phyloP scores from a whole-genome alignment of 306 rosid species.

The Prinsepia uniflora region DNA sequence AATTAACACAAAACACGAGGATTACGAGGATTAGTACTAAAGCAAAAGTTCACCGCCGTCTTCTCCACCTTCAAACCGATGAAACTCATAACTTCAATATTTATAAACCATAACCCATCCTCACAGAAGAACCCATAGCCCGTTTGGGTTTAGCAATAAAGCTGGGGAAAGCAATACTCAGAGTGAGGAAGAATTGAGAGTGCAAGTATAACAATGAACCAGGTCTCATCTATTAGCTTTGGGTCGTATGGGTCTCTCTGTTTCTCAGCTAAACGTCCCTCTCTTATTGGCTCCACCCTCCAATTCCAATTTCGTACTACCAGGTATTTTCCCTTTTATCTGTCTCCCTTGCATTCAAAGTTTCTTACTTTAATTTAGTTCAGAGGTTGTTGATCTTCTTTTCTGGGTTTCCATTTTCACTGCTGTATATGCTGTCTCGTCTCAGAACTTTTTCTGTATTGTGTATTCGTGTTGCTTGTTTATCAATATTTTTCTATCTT shows the following conservation, averaged over 20 bases:
- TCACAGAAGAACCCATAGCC: too few relatives aligned
- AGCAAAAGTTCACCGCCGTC: too few relatives aligned
- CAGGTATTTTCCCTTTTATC: conserved; percentile 22
- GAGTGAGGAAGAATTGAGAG: too few relatives aligned
- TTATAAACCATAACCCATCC: too few relatives aligned
- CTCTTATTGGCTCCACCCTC: conserved; percentile 26
- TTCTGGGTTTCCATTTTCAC: background rate
- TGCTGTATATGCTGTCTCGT: background rate
- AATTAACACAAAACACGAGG: too few relatives aligned
- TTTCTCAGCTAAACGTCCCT: conserved; percentile 9
- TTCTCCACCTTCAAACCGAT: too few relatives aligned
- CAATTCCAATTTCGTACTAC: background rate
- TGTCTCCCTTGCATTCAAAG: background rate
- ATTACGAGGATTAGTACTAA: too few relatives aligned
- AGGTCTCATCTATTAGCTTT: background rate
- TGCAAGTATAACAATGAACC: background rate
- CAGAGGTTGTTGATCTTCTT: background rate
- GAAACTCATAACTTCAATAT: too few relatives aligned
- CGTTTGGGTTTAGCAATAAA: too few relatives aligned
- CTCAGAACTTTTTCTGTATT: background rate
- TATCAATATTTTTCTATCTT: background rate
- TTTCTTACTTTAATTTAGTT: background rate
- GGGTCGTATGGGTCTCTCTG: conserved; percentile 13
- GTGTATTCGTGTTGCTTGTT: background rate
- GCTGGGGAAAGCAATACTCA: background rate